Evolutionary conservation across 1,284 basidiomycete species (phyloP), one percentile per base, ranked within the genome.

Genomic region (Rhodotorula sp.): DNA sequence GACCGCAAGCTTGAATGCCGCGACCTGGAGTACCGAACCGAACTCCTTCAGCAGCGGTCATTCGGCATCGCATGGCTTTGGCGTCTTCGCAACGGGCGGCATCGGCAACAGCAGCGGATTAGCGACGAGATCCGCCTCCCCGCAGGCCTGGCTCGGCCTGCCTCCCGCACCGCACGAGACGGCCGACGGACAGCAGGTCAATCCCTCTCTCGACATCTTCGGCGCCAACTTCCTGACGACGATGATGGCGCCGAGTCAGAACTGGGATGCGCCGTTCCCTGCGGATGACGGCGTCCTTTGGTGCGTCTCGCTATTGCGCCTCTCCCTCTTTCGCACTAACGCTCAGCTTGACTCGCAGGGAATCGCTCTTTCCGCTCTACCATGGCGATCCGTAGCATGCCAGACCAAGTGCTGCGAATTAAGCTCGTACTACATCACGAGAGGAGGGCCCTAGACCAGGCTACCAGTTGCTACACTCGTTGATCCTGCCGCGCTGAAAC

Each of bases 271-370:
- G 3, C 62, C 62, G 18, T 63, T 63, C n/a, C 62, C 62, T 1
- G 62, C 62, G 1, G 62, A 46, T 9, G 62, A 63, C 62, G 54
- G 56, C 26, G 62, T 54, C n/a, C 26, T 63, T 4, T 63, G 62
- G 62, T 48, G 15, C 24, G 50, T 58, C 10, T 30, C 11, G 16
- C 16, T 22, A 5, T 24, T 16, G 5, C 40, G 4, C 0, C 20
- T 2, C 11, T 24, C 16, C 10, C 3, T 13, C 31, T 20, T 2
- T 10, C 8, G 13, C 20, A 4, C 56, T 58, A 13, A 31, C 28
- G 2, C 10, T 26, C 31, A 30, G 30, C 15, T 22, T 9, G 37
- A 46, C 26, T 15, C 37, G 44, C 52, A 62, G 60, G 60, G 51
- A 62, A 46, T 56, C 54, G 10, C 62, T 63, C 31, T 63, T 63